Evolutionary conservation across 169 alveolate genomes (phyloP).

Genomic region (Neospora caninum): DNA sequence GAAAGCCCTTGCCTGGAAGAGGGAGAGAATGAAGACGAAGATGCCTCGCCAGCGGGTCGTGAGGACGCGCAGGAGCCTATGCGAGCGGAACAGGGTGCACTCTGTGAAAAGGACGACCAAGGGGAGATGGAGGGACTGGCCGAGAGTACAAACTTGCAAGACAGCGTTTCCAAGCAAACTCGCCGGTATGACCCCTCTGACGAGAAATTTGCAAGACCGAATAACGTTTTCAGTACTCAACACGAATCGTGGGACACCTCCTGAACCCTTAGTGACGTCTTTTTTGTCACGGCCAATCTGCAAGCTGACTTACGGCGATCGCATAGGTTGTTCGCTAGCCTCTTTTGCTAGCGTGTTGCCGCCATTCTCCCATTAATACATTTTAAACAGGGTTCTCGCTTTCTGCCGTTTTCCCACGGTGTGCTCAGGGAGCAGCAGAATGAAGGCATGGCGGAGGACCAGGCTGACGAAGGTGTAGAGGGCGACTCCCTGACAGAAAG

Average conservation of each 20-base stretch:
- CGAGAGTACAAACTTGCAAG: background rate
- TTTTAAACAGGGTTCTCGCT: too few species aligned
- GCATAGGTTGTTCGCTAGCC: too few species aligned
- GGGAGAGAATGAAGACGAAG: conserved; percentile 8
- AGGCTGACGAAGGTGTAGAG: background rate
- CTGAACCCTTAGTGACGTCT: too few species aligned
- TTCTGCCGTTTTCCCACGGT: background rate
- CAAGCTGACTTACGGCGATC: background rate
- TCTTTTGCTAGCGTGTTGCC: too few species aligned
- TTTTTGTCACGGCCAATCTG: too few species aligned
- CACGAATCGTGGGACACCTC: too few species aligned
- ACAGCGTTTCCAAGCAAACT: background rate
- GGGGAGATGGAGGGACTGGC: conserved; percentile 33
- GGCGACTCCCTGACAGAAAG: background rate
- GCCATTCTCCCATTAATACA: too few species aligned
- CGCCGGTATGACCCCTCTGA: background rate
- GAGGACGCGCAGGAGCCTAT: background rate
- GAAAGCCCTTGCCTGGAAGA: background rate
- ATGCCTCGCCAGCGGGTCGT: background rate
- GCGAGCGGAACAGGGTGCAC: background rate
- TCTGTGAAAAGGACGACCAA: conserved; percentile 35
- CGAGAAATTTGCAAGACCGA: background rate
- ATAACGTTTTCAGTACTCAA: background rate
- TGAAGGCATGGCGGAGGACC: background rate
- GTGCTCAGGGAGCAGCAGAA: background rate